These are phyloP conservation scores for Piper betle DNA, from an alignment of 164 flowering plant genomes.

Conservation along the genomic window DNA sequence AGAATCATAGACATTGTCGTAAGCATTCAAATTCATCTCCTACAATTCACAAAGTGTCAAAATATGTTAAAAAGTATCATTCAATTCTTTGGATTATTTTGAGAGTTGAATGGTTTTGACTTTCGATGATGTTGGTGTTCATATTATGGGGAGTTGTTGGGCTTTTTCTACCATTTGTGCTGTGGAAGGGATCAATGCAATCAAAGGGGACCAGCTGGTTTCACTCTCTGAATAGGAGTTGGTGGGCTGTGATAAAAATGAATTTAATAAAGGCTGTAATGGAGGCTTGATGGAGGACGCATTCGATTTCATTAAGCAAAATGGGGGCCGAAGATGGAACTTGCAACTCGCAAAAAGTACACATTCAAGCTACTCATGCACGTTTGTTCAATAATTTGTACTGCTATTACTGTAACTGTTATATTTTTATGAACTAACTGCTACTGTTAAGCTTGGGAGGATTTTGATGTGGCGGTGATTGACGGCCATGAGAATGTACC, in stretches of 20 bases:
- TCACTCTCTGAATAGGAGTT: conserved; percentile 81
- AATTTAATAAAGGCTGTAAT: conserved; percentile 61
- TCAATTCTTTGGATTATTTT: not conserved
- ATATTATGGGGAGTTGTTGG: conserved; percentile 74
- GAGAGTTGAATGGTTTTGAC: not conserved
- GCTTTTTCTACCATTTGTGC: conserved; percentile 83
- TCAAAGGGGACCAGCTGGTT: conserved; percentile 51
- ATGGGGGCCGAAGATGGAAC: conserved; percentile 56
- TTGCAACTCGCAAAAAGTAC: conserved; percentile 41
- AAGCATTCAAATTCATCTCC: conserved; percentile 3
- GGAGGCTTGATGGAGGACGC: conserved; percentile 85
- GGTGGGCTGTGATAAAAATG: conserved; percentile 59
- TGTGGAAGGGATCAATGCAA: conserved; percentile 77
- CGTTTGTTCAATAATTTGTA: no score
- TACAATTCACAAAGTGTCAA: no score
- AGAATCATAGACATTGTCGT: conserved; percentile 82
- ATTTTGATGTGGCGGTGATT: conserved; percentile 39
- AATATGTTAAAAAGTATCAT: no score
- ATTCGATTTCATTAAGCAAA: conserved; percentile 49
- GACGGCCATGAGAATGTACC: conserved; percentile 78
- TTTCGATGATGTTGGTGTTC: not conserved
- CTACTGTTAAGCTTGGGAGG: conserved; percentile 21
- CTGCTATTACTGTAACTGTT: no score
- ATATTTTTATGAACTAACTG: not conserved
- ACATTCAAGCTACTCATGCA: no score